Evolutionary conservation across 495 filamentous ascomycete species (phyloP), one percentile per base, ranked within the genome.

Genomic region (Choiromyces venosus): DNA sequence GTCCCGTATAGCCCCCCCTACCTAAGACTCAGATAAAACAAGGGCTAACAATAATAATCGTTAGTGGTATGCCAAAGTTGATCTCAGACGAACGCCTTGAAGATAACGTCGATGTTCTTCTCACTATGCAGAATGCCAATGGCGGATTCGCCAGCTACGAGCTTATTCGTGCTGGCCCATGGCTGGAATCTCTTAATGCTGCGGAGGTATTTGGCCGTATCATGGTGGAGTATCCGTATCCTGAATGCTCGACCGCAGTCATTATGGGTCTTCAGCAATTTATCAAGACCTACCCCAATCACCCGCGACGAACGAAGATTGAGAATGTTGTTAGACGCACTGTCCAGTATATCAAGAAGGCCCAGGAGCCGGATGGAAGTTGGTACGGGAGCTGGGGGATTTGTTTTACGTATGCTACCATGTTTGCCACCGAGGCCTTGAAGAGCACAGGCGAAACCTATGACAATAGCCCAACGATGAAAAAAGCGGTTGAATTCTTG

Each of bases 331-430:
- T 93, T 38, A 83, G 84, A 0, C 85, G 88, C 61, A 93, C 93
- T 0, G 86, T 97, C 1, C 82, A 82, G 37, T 97, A 92, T 80
- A 95, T 99, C 83, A 92, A 93, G 80, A 86, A 85, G 10, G 86
- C 88, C 19, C 96, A 98, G 81, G 85, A 88, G n/a, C 80, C 83
- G 0, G 92, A 98, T 79, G 95, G 95, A 3, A 91, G 89, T 74
- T 99, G 95, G 95, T 97, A 97, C 79, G 95, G 96, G 25, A 91
- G 88, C 78, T 99, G 95, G 95, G 96, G 93, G 56, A 94, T 99
- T 82, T 98, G 96, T 83, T 98, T 94, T 83, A 97, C 93, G 3
- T 98, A 99, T 81, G 95, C 95, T 0, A 89, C 88, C 52, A 93
- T 97, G 93, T 99, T 99, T 82, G 95, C 95, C 0, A 84, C 97